phyloP scores from a whole-genome alignment of 1,139 yeast species.

The Nakaseomyces uthaithaninus region DNA sequence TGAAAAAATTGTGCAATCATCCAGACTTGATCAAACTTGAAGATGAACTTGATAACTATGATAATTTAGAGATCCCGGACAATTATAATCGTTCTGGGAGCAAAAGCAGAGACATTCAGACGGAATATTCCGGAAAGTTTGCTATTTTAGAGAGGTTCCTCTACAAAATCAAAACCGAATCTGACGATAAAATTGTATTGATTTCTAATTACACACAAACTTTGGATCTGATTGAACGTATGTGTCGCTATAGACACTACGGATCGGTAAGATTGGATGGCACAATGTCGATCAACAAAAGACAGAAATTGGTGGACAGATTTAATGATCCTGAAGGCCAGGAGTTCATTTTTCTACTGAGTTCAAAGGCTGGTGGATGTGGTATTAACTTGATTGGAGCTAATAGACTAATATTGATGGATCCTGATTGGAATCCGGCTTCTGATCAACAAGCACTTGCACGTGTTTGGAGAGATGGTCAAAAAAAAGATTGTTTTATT shows the following conservation, averaged over 20 bases:
- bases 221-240: constrained; percentile 74
- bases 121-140: constrained; percentile 51
- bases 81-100: constrained; percentile 43
- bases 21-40: constrained; percentile 78
- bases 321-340: constrained; percentile 86
- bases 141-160: constrained; percentile 61
- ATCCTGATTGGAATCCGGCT: constrained; percentile 99
- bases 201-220: constrained; percentile 95
- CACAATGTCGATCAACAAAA: constrained; percentile 80
- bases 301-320: constrained; percentile 85
- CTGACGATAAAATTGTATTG: constrained; percentile 88
- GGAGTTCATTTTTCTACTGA: constrained; percentile 79
- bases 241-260: constrained; percentile 69
- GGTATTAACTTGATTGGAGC: constrained; percentile 97
- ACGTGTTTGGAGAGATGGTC: constrained; percentile 98
- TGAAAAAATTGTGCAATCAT: constrained; percentile 87
- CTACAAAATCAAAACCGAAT: constrained; percentile 63
- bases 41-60: constrained; percentile 65
- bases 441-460: constrained; percentile 98
- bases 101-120: constrained; percentile 43
- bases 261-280: constrained; percentile 88
- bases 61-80: constrained; percentile 52
- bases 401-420: constrained; percentile 75
- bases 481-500: constrained; percentile 91
- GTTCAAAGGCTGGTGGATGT: constrained; percentile 98